Percentiles rank a stretch among this genome's conserved stretches.
Evolutionary conservation across 2,329 filamentous ascomycete species (phyloP).

Genomic region (Penicillium crustosum): DNA sequence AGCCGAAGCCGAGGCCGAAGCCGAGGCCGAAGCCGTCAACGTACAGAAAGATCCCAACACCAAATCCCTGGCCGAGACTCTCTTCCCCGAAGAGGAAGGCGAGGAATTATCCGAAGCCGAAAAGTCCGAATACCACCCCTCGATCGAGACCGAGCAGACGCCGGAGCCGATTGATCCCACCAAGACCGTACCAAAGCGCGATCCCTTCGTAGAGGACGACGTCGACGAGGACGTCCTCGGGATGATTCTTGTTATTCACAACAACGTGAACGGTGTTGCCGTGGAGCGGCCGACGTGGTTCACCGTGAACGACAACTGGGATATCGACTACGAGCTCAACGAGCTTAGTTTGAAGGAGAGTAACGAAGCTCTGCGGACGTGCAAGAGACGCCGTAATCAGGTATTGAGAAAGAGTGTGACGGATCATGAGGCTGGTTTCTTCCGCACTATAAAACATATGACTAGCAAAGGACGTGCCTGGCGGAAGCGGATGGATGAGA

Average conservation of each 20-base stretch:
- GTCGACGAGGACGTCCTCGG: slow-evolving; percentile 53
- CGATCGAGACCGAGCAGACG: background rate
- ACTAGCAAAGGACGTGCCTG: slow-evolving; percentile 59
- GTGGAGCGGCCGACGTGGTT: slow-evolving; percentile 60
- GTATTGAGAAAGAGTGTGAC: slow-evolving; percentile 33
- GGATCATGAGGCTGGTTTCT: slow-evolving; percentile 47
- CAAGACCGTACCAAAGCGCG: background rate
- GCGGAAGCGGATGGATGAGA: slow-evolving; percentile 55
- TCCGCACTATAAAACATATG: slow-evolving; percentile 38
- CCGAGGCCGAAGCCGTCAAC: background rate
- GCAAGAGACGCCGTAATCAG: slow-evolving; percentile 57
- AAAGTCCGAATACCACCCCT: background rate
- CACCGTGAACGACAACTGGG: slow-evolving; percentile 58
- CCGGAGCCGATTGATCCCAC: background rate
- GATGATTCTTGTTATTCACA: slow-evolving; percentile 70
- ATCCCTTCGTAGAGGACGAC: background rate
- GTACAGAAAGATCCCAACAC: background rate
- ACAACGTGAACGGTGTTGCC: slow-evolving; percentile 66
- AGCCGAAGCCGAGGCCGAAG: background rate
- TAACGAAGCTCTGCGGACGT: slow-evolving; percentile 54
- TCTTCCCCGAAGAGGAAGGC: background rate
- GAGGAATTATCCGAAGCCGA: background rate
- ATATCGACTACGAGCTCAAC: slow-evolving; percentile 73
- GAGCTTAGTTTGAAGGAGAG: slow-evolving; percentile 56
- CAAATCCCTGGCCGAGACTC: background rate